phyloP scores from a whole-genome alignment of 1,139 yeast species.

The Yarrowia galli region DNA sequence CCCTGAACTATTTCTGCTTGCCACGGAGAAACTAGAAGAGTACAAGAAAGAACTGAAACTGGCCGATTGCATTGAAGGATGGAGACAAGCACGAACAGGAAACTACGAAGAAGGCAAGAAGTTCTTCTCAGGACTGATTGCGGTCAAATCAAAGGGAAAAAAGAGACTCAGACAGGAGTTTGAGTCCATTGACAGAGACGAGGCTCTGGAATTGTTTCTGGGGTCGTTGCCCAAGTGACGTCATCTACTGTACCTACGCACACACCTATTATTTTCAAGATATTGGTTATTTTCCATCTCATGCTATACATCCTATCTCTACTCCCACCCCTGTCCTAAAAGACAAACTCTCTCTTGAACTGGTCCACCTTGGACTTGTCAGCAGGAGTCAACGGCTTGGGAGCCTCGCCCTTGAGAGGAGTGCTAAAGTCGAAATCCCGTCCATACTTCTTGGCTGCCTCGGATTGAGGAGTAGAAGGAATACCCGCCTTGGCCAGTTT shows the following conservation, averaged over 20 bases:
- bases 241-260: background rate
- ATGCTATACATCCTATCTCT: background rate
- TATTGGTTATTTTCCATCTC: constrained; percentile 1
- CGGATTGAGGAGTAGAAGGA: constrained; percentile 25
- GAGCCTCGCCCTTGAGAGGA: constrained; percentile 3
- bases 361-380: constrained; percentile 26
- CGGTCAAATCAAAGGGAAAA: too few relatives aligned
- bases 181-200: too few relatives aligned
- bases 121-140: too few relatives aligned
- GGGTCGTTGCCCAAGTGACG: too few relatives aligned
- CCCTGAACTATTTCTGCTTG: too few relatives aligned
- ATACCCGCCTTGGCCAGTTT: constrained; percentile 26
- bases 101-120: too few relatives aligned
- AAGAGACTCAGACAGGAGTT: too few relatives aligned
- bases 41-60: too few relatives aligned
- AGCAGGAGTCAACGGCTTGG: constrained; percentile 7
- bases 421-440: constrained; percentile 24
- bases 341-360: constrained; percentile 21
- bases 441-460: constrained; percentile 18
- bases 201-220: too few relatives aligned
- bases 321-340: background rate
- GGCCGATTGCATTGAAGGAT: too few relatives aligned
- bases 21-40: too few relatives aligned
- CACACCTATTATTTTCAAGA: background rate
- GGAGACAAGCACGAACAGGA: too few relatives aligned